Percentiles rank a stretch among this genome's conserved stretches.
Evolutionary conservation across 192 early-diverging fungal genomes (phyloP).

Genomic region (Coemansia sp.): DNA sequence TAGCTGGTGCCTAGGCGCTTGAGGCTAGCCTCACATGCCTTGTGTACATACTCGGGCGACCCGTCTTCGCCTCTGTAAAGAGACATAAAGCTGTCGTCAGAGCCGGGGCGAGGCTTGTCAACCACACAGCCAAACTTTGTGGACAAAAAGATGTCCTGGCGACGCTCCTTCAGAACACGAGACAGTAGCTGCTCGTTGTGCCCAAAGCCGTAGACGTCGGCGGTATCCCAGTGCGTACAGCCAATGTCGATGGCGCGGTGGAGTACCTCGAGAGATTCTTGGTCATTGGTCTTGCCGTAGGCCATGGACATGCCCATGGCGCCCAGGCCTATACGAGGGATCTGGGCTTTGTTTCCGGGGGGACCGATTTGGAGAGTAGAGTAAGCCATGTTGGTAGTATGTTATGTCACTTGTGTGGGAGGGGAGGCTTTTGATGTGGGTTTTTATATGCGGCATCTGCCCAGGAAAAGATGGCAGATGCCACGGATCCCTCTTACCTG

Average conservation of each 20-base stretch:
- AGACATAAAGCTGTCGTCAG: slow-evolving; percentile 10
- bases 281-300: slow-evolving; percentile 34
- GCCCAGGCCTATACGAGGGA: slow-evolving; percentile 35
- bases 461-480: too few species aligned
- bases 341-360: slow-evolving; percentile 15
- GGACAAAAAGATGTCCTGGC: slow-evolving; percentile 53
- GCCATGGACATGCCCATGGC: slow-evolving; percentile 31
- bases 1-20: slow-evolving; percentile 50
- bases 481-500: too few species aligned
- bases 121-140: slow-evolving; percentile 56
- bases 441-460: too few species aligned
- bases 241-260: slow-evolving; percentile 53
- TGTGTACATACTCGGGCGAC: slow-evolving; percentile 48
- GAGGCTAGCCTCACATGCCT: slow-evolving; percentile 42
- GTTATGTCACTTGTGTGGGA: too few species aligned
- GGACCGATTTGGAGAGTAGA: slow-evolving; percentile 24
- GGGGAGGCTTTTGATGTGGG: too few species aligned
- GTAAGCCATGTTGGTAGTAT: background rate
- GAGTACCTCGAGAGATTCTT: slow-evolving; percentile 36
- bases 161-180: slow-evolving; percentile 46
- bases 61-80: slow-evolving; percentile 26
- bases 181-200: slow-evolving; percentile 54
- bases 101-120: slow-evolving; percentile 4
- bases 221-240: slow-evolving; percentile 55
- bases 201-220: slow-evolving; percentile 54